Evolutionary conservation across 139 green algal species (phyloP), one percentile per base, ranked within the genome.

Genomic region (Ettlia oleoabundans): DNA sequence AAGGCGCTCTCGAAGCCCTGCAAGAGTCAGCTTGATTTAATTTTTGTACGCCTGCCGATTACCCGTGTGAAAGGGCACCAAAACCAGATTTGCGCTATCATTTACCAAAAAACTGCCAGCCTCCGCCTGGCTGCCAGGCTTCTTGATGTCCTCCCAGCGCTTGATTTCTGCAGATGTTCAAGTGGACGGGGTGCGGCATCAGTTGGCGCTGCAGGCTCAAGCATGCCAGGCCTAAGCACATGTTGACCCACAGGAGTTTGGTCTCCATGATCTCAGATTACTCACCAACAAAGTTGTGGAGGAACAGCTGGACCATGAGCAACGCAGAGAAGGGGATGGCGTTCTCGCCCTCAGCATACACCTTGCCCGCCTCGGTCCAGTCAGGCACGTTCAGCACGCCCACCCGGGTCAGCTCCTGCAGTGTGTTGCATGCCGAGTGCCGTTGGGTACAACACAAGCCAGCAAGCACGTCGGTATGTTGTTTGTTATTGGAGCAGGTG

Each of bases 361-460:
- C 90, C 86, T 94, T 92, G 86, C 93, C 94, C n/a, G 93, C 93
- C 5, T 96, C 90, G 66, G 92, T 96, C 93, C 93, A 98, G 68
- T 93, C 87, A 18, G 95, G 95, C 47, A 97, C 81, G 66, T 93
- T 91, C 35, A 96, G 78, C 64, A 92, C 69, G 62, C 93, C 94
- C 13, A 65, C 61, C 84, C 96, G 95, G 82, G 91, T 95, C 30
- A 94, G 81, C 19, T 96, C 51, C 87, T 95, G 55, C 55, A n/a
- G 47, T 58, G 47, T n/a, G n/a, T n/a, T n/a, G n/a, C n/a, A n/a
- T n/a, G n/a, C n/a, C n/a, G n/a, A n/a, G n/a, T n/a, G 15, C 47
- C 47, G 15, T 15, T 15, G 47, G 13, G 15, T 58, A 15, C 47
- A 58, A 24, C 15, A 15, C 47, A 58, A 58, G 47, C 47, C 47